Evolutionary conservation across 768 basidiomycete species (phyloP), one percentile per base, ranked within the genome.

Genomic region (Auriculariales sp.): DNA sequence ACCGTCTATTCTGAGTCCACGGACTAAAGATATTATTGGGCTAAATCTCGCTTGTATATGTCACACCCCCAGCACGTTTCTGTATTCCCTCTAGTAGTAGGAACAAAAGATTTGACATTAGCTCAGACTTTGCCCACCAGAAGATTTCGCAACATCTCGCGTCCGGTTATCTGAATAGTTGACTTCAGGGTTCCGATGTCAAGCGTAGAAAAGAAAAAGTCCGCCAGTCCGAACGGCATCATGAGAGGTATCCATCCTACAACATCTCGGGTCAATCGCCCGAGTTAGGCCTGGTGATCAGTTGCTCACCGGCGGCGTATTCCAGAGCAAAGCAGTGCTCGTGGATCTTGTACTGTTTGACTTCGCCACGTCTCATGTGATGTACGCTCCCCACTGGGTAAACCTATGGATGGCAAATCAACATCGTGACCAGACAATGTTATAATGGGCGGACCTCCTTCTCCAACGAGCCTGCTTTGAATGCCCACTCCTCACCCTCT

Each of bases 311-410:
- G 63, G 83, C 66, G 35, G 93, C 94, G 57, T 94, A 92, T 64
- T 99, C 95, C 55, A 99, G 66, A 5, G 95, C 95, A 62, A 89
- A 98, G 62, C 89, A 94, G 14, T 90, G 92, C 52, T 93, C 77
- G 59, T 89, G 89, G 85, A 97, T 93, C 64, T 93, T 94, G 68
- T 98, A 98, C 65, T 99, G 95, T 71, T 95, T 97, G 50, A 80
- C 83, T 2, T 77, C 73, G 3, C 91, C 91, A 32, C 94, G 70
- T 9, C 73, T 80, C 51, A 98, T 69, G 60, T 83, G 73, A 64
- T 99, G 89, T 3, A 95, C 83, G 49, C 75, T 79, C 2, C 95
- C 95, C 1, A 91, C 68, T 3, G 69, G 66, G 63, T 99, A 99
- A n/a, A 68, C 57, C 68, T 70, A 49, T 10, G 28, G 19, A 11